These are phyloP conservation scores for Xylona heveae DNA, from an alignment of 495 filamentous ascomycete species.

Conservation along the genomic window DNA sequence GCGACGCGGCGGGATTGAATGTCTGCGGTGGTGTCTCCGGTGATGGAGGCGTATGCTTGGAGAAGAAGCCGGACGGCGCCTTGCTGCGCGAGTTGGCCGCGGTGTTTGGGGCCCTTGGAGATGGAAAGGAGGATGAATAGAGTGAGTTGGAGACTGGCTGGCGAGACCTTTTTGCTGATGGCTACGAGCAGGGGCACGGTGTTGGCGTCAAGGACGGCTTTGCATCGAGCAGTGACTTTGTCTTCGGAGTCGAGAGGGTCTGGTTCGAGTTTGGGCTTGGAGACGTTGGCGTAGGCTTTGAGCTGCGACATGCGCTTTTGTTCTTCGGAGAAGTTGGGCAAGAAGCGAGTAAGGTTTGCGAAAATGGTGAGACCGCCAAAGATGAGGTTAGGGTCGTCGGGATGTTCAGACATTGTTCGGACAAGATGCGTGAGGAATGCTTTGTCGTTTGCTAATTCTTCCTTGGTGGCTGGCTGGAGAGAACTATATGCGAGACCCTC, in stretches of 20 bases:
- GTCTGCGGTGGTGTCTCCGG: constrained; percentile 17
- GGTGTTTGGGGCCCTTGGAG: constrained; percentile 43
- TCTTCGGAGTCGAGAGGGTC: constrained; percentile 53
- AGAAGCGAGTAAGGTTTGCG: constrained; percentile 61
- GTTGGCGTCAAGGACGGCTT: constrained; percentile 50
- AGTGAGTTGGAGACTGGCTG: constrained; percentile 40
- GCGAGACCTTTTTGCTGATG: constrained; percentile 43
- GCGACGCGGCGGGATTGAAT: constrained; percentile 34
- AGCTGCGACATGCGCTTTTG: constrained; percentile 77
- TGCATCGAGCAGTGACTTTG: constrained; percentile 56
- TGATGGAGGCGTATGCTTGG: constrained; percentile 36
- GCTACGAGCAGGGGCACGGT: constrained; percentile 51
- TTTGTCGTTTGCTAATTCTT: constrained; percentile 45
- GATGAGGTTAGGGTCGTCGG: constrained; percentile 42
- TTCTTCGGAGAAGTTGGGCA: constrained; percentile 64
- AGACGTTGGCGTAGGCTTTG: constrained; percentile 79
- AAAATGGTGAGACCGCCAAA: constrained; percentile 76
- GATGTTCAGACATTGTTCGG: constrained; percentile 33
- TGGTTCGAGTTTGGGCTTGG: constrained; percentile 32
- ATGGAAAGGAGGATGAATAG: constrained; percentile 58
- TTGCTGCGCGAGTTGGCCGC: constrained; percentile 70
- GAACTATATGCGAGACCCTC: constrained; percentile 90
- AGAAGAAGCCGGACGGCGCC: constrained; percentile 74
- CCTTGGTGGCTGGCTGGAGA: constrained; percentile 61
- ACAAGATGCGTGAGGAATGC: constrained; percentile 46